Evolutionary conservation across 129 eudicot genomes (phyloP), one percentile per base, ranked within the genome.

Genomic region (Ambrosia artemisiifolia): DNA sequence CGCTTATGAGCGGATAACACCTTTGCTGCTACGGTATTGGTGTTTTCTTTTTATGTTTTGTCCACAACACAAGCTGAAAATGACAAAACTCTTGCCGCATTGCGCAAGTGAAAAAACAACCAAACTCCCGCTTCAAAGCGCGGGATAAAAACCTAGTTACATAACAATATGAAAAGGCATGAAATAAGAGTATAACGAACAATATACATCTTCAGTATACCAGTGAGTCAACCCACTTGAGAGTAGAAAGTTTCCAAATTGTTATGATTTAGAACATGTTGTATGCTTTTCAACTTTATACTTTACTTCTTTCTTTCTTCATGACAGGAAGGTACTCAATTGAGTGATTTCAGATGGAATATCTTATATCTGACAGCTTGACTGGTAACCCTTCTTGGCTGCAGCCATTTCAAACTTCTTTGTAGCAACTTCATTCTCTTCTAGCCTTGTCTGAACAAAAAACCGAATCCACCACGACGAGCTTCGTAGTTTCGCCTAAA

Each of bases 351-450:
- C 50, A 91, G 86, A 81, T 88, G 97, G 85, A 91, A 88, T 80
- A 91, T n/a, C n/a, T n/a, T n/a, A n/a, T n/a, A n/a, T 72, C 75
- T 91, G 97, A 81, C 97, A 91, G 61, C 73, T 78, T 3, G 97
- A 79, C 74, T 82, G 85, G 83, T 78, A 84, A 3, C 86, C 82
- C 13, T 75, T 78, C 84, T 88, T 88, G 60, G 79, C 66, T 73
- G 88, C 84, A 81, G 95, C 88, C 78, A 82, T 73, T 59, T 91
- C 97, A 44, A 88, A 91, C 85, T 91, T 88, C 85, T 91, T 91
- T 9, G 72, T 30, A 16, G 86, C 92, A 63, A 67, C 66, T 85
- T 91, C 95, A 40, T 91, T 91, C 81, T 85, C 92, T 82, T 88
- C 92, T 78, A 91, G 82, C 76, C 76, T 78, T 5, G 85, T 85